These are phyloP conservation scores for Capsella bursapastoris DNA, from an alignment of 345 rosid genomes.

Conservation along the genomic window DNA sequence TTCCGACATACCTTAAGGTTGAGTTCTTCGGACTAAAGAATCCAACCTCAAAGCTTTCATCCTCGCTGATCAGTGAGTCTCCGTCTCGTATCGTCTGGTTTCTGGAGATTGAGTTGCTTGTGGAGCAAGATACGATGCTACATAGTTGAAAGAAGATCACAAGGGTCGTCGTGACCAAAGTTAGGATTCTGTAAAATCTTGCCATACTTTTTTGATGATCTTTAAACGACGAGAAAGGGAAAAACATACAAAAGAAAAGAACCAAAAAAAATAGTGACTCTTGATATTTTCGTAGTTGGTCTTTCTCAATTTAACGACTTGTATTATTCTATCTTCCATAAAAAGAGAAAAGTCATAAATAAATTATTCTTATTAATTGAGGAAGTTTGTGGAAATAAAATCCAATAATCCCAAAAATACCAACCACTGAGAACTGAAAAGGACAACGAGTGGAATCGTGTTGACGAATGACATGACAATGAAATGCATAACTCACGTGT, in stretches of 20 bases:
- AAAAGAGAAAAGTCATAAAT: neutral
- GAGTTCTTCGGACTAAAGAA: constrained; percentile 63
- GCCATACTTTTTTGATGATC: constrained; percentile 11
- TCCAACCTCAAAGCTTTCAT: constrained; percentile 55
- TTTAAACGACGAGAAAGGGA: neutral
- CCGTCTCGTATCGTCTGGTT: constrained; percentile 55
- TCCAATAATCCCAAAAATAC: neutral
- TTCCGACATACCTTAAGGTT: constrained; percentile 58
- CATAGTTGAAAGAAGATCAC: constrained; percentile 31
- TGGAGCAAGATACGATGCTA: constrained; percentile 39
- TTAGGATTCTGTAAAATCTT: neutral
- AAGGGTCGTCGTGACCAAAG: constrained; percentile 24
- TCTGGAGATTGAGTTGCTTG: constrained; percentile 44
- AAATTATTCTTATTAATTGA: neutral
- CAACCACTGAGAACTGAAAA: neutral
- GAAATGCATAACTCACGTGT: constrained; percentile 12
- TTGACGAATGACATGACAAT: constrained; percentile 6
- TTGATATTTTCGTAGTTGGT: neutral
- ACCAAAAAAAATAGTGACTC: constrained; percentile 18
- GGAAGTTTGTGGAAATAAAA: neutral
- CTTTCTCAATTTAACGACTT: neutral
- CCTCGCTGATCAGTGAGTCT: constrained; percentile 47
- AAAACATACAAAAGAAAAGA: neutral
- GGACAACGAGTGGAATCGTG: neutral
- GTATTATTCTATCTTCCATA: neutral